Conservation (phyloP, 768 basidiomycete genomes). For the Suillus weaverae region DNA sequence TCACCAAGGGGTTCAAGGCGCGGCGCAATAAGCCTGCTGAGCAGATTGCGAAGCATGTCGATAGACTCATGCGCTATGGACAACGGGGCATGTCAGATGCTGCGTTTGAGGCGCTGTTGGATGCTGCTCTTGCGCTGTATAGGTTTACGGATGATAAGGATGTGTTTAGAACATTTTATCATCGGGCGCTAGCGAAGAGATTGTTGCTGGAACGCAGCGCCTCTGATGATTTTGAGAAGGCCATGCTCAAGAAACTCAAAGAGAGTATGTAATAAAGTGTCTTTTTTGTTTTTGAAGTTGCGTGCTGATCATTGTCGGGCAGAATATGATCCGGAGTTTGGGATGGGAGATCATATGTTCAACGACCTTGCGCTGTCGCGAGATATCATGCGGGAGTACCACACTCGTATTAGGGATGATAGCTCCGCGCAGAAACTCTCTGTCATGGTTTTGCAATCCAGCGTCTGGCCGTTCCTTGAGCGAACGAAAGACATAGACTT, state of each 20-base stretch:
- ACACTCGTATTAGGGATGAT: constrained; percentile 41
- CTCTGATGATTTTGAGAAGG: constrained; percentile 82
- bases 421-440: constrained; percentile 51
- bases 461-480: constrained; percentile 81
- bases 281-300: constrained; percentile 6
- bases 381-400: constrained; percentile 70
- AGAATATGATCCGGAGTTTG: constrained; percentile 97
- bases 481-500: constrained; percentile 53
- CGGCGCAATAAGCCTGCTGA: constrained; percentile 85
- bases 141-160: constrained; percentile 91
- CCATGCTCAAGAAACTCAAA: constrained; percentile 83
- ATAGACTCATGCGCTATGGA: constrained; percentile 83
- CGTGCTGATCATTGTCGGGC: constrained; percentile 17
- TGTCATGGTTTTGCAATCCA: constrained; percentile 84
- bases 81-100: constrained; percentile 67
- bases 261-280: constrained; percentile 54
- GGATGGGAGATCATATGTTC: constrained; percentile 94
- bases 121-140: constrained; percentile 72
- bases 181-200: constrained; percentile 84
- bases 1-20: constrained; percentile 70
- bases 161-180: constrained; percentile 92
- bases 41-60: constrained; percentile 90
- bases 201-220: constrained; percentile 83
- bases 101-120: constrained; percentile 62
- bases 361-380: constrained; percentile 80